Evolutionary conservation across 2,329 filamentous ascomycete genomes (phyloP).

Genomic region (Colletotrichum zoysiae): DNA sequence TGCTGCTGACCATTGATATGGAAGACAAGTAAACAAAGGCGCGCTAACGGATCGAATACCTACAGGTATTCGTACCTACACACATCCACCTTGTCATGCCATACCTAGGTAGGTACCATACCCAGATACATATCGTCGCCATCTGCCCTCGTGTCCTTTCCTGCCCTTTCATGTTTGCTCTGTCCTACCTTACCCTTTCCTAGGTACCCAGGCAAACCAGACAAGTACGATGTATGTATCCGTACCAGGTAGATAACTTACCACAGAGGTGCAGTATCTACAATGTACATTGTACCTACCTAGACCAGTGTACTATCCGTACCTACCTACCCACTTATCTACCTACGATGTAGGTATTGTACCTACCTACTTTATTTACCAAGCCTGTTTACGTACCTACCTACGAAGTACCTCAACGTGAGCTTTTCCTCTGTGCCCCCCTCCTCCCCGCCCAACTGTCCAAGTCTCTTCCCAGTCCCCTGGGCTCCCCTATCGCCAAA

Average conservation of each 20-base stretch:
- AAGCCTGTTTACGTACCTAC: no score
- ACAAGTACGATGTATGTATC: no score
- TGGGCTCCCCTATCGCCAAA: slow-evolving; percentile 13
- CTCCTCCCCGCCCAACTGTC: not conserved
- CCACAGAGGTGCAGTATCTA: no score
- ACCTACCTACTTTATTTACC: no score
- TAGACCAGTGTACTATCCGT: no score
- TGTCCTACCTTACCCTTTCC: not conserved
- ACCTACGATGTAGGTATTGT: no score
- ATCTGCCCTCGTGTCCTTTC: slow-evolving; percentile 1
- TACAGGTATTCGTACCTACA: no score
- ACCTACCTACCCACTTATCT: no score
- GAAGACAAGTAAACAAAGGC: not conserved
- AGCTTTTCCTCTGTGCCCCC: not conserved
- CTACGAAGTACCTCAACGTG: not conserved
- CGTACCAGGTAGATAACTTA: no score
- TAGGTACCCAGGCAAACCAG: not conserved
- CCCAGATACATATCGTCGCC: not conserved
- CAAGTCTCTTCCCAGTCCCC: not conserved
- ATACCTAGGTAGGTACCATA: no score
- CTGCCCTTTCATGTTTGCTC: not conserved
- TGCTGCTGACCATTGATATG: not conserved
- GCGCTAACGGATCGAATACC: slow-evolving; percentile 1
- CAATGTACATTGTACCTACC: no score
- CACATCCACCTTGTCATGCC: not conserved